These are phyloP conservation scores for Blastocystis hominis DNA, from an alignment of 352 stramenopile species.

Conservation along the genomic window DNA sequence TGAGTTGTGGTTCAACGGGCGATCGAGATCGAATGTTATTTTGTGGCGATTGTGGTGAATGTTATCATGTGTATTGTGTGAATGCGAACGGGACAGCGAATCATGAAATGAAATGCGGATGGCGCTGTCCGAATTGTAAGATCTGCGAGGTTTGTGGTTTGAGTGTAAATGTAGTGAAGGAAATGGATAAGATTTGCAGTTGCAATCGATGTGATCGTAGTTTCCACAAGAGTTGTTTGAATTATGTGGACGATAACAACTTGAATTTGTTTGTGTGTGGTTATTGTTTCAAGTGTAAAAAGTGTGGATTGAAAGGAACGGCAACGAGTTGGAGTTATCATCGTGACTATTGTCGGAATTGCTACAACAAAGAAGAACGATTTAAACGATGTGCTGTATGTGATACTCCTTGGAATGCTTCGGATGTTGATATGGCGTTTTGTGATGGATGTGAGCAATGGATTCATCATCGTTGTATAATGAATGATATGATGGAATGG, in stretches of 20 bases:
- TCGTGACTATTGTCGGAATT: conserved; percentile 10
- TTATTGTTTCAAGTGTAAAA: conserved; percentile 6
- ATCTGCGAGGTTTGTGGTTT: background rate
- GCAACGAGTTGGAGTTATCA: conserved; percentile 9
- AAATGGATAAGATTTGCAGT: background rate
- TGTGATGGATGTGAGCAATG: conserved; percentile 23
- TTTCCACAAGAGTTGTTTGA: conserved; percentile 22
- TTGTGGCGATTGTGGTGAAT: conserved; percentile 9
- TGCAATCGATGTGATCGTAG: conserved; percentile 7
- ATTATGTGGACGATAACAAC: background rate
- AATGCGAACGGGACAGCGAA: background rate
- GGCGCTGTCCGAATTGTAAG: conserved; percentile 24
- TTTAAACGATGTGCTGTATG: background rate
- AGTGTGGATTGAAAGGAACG: background rate
- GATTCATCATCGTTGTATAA: conserved; percentile 12
- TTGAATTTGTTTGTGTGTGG: background rate
- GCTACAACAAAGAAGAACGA: background rate
- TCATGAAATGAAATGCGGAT: background rate
- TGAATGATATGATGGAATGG: conserved; percentile 16
- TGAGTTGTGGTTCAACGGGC: conserved; percentile 4
- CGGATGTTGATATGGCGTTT: conserved; percentile 6
- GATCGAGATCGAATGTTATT: conserved; percentile 22
- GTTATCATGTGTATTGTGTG: background rate
- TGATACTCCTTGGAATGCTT: background rate
- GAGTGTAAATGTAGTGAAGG: background rate